A percentile compares a stretch with the other conserved stretches of the same genome.
These are phyloP conservation scores for Sphaerobolus stellatus DNA, from an alignment of 1,284 basidiomycete species.

Conservation along the genomic window DNA sequence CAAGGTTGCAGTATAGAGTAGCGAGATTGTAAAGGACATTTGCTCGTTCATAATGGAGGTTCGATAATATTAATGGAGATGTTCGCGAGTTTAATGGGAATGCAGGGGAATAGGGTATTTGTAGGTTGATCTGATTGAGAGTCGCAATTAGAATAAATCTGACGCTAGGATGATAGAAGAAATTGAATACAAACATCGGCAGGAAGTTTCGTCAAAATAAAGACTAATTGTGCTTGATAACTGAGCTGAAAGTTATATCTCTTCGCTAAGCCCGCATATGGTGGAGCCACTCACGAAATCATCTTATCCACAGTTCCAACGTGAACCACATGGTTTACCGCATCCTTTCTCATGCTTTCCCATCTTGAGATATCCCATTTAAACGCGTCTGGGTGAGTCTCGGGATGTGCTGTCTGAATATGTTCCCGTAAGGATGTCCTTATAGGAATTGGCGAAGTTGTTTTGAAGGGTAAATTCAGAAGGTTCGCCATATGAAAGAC, in stretches of 20 bases:
- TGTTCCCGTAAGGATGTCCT: conserved; percentile 62
- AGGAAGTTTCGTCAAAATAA: conserved; percentile 73
- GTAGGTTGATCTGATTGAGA: conserved; percentile 64
- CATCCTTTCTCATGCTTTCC: conserved; percentile 67
- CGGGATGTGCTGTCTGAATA: conserved; percentile 64
- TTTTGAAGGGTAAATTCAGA: conserved; percentile 76
- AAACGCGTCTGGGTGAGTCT: conserved; percentile 89
- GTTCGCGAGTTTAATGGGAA: conserved; percentile 51
- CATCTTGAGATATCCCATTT: conserved; percentile 75
- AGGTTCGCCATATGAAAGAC: conserved; percentile 70
- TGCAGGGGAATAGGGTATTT: conserved; percentile 73
- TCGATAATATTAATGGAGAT: conserved; percentile 64
- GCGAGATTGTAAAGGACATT: conserved; percentile 83
- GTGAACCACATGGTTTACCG: conserved; percentile 58
- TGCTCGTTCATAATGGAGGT: conserved; percentile 77
- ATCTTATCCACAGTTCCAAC: conserved; percentile 48
- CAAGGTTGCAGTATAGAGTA: conserved; percentile 76
- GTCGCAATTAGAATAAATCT: conserved; percentile 2
- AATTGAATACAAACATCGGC: conserved; percentile 51
- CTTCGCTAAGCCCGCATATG: conserved; percentile 9
- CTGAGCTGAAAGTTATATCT: conserved; percentile 41
- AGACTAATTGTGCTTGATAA: conserved; percentile 87
- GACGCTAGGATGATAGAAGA: neutral
- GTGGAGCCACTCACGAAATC: conserved; percentile 43
- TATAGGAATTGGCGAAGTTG: conserved; percentile 60